These are phyloP conservation scores for Gynostemma pentaphyllum DNA, from an alignment of 306 rosid genomes.

Conservation along the genomic window DNA sequence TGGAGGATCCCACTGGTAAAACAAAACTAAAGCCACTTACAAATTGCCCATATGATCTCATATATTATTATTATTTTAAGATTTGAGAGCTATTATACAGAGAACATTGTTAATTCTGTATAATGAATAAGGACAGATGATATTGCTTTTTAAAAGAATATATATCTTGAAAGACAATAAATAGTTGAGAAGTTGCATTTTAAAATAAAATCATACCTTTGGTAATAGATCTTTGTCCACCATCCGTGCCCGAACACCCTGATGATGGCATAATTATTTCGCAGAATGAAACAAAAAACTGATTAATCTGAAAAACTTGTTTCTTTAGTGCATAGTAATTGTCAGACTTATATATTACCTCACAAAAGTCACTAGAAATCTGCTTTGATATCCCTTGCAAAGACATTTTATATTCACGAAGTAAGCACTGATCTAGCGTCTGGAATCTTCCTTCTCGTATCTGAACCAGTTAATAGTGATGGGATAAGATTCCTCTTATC, in stretches of 20 bases:
- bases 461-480: conserved; percentile 26
- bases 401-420: conserved; percentile 76
- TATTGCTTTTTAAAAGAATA: background rate
- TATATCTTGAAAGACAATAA: background rate
- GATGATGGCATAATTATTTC: conserved; percentile 10
- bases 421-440: conserved; percentile 74
- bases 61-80: background rate
- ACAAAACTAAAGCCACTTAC: conserved; percentile 11
- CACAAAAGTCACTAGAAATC: conserved; percentile 65
- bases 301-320: background rate
- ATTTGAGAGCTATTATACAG: too few species aligned
- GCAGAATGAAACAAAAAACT: background rate
- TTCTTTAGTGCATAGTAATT: background rate
- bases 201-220: conserved; percentile 50
- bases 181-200: background rate
- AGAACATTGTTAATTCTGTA: too few species aligned
- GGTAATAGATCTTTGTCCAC: conserved; percentile 75
- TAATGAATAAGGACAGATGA: too few species aligned
- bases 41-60: background rate
- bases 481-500: background rate
- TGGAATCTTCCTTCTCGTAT: conserved; percentile 78
- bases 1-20: conserved; percentile 95
- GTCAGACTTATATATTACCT: conserved; percentile 41
- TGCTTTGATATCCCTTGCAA: conserved; percentile 44
- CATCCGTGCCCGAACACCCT: conserved; percentile 85